Base-by-base conservation (phyloP, 2,329 filamentous ascomycete species). In the Colletotrichum sidae region DNA sequence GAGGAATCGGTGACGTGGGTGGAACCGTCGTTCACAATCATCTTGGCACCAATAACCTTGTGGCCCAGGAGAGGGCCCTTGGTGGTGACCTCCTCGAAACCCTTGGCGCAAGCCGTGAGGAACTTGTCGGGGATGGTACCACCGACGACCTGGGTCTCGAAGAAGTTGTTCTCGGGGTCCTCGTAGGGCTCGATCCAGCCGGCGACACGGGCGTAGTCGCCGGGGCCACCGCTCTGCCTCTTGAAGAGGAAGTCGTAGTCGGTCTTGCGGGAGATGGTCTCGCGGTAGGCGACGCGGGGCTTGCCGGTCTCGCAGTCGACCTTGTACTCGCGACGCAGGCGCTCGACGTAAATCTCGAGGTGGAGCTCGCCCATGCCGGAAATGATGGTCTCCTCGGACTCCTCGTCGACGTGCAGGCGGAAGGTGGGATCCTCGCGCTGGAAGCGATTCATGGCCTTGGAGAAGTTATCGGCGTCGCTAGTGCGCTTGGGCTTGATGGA, bases 401-500 rank as follows among this genome's bases (percentile, higher is more conserved):
- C 96, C 13, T 88, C 80, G 75, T 99, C 96, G 72, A 97, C 94
- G 72, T 93, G 91, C 42, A 99, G 92, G 58, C 96, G 90, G 88
- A 99, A 99, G 11, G 96, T 99, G 4, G 96, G 96, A 74, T 99
- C 96, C 81, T 99, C 96, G 69, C 96, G 92, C 81, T 97, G 95
- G 87, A 99, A 99, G 71, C 96, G 92, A 78, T 95, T 96, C 90
- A 99, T 98, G 71, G 96, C 96, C 83, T 99, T 99, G 75, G 91
- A 94, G 86, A 99, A 99, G 83, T 96, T 96, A 76, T 93, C 89
- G 64, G 91, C 90, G 74, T 99, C 95, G 77, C 93, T 96, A 76
- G 88, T 94, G 77, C 93, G 90, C 85, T 98, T 98, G 52, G 96
- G 96, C 80, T 93, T 94, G 84, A 99, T 98, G 25, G 94, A 97